Evolutionary conservation across 2,329 filamentous ascomycete genomes (phyloP).

Genomic region (Penicillium sp.): DNA sequence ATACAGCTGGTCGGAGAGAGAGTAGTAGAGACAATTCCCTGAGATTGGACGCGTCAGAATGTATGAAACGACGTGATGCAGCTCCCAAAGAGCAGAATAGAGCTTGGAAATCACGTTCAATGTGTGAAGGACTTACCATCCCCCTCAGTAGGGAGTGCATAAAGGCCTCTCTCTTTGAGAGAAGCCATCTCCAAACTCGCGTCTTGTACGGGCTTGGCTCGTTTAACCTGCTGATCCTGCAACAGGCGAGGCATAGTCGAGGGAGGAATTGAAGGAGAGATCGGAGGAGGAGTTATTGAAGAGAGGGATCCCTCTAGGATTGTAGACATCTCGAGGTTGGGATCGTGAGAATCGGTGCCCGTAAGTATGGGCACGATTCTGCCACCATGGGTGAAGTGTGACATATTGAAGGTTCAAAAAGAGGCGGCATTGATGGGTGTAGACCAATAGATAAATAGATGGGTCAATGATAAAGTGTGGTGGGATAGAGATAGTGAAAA

Average conservation of each 20-base stretch:
- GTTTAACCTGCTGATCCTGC: conserved; percentile 18
- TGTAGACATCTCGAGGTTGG: neutral
- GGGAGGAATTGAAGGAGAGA: neutral
- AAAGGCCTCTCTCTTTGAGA: conserved; percentile 57
- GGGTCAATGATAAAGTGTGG: neutral
- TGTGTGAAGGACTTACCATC: conserved; percentile 54
- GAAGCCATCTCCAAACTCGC: conserved; percentile 41
- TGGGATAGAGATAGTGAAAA: conserved; percentile 3
- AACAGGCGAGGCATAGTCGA: conserved; percentile 2
- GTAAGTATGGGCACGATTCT: conserved; percentile 47
- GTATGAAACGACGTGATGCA: neutral
- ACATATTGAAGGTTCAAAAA: conserved; percentile 39
- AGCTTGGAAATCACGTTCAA: conserved; percentile 5
- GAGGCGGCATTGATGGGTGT: conserved; percentile 34
- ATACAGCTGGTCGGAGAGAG: conserved; percentile 66
- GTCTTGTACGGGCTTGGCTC: conserved; percentile 20
- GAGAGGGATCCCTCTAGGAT: neutral
- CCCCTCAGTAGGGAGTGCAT: conserved; percentile 58
- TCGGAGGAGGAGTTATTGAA: neutral
- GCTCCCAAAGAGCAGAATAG: neutral
- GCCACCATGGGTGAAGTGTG: conserved; percentile 38
- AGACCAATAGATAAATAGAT: neutral
- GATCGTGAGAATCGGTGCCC: conserved; percentile 25
- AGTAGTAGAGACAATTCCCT: conserved; percentile 71
- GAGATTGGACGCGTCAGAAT: conserved; percentile 25